Percentiles rank a stretch among this genome's conserved stretches.
Evolutionary conservation across 306 rosid genomes (phyloP).

Genomic region (Fragaria vesca): DNA sequence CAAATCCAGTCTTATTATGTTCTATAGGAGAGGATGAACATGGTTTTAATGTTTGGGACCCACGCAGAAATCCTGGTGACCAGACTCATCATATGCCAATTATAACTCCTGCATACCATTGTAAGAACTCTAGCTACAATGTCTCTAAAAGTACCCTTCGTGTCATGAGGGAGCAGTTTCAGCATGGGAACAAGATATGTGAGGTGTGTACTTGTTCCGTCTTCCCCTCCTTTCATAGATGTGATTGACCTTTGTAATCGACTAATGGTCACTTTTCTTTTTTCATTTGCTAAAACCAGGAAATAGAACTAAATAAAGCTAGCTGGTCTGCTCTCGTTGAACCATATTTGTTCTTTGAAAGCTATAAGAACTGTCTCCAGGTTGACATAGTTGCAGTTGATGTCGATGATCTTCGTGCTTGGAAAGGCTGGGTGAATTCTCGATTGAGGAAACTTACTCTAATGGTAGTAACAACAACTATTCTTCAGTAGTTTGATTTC

Average conservation of each 20-base stretch:
- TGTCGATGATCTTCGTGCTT: slow-evolving; percentile 64
- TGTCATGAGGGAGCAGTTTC: slow-evolving; percentile 87
- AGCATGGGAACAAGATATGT: slow-evolving; percentile 61
- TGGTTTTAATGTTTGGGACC: slow-evolving; percentile 84
- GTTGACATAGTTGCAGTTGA: slow-evolving; percentile 77
- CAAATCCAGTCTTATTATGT: slow-evolving; percentile 90
- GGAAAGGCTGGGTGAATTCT: slow-evolving; percentile 97
- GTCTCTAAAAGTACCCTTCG: slow-evolving; percentile 91
- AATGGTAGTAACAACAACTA: slow-evolving; percentile 38
- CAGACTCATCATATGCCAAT: slow-evolving; percentile 83
- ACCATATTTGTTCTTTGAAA: slow-evolving; percentile 72
- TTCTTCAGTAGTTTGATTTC: no score
- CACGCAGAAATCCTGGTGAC: slow-evolving; percentile 76
- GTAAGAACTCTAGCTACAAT: slow-evolving; percentile 93
- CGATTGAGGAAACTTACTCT: slow-evolving; percentile 72
- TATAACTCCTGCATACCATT: slow-evolving; percentile 90
- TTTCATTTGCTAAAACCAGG: slow-evolving; percentile 37
- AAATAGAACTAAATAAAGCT: slow-evolving; percentile 68
- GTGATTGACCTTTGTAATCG: background rate
- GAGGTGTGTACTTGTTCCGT: slow-evolving; percentile 42
- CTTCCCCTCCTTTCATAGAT: background rate
- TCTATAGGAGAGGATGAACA: slow-evolving; percentile 79
- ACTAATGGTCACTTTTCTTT: background rate
- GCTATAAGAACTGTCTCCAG: slow-evolving; percentile 77
- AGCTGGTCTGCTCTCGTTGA: slow-evolving; percentile 81